Base-by-base conservation (phyloP, 83 land plant species). In the Larix sibirica region DNA sequence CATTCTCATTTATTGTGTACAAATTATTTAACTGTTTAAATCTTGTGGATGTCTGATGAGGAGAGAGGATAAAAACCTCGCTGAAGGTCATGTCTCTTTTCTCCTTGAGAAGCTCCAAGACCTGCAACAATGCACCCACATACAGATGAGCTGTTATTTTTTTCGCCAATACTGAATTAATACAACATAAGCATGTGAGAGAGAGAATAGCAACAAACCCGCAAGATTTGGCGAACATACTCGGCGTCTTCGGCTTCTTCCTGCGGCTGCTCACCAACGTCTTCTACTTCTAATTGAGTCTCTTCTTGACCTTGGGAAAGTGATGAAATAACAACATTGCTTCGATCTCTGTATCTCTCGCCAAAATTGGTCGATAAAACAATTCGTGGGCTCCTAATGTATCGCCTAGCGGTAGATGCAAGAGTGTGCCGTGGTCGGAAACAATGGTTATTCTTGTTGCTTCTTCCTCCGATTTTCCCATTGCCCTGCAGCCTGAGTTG, bases 1-100 rank as follows among this genome's bases (percentile, higher is more conserved):
- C 50, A 47, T 47, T 47, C 50, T 8, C 50, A 40, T 40, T 40
- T 40, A 40, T 40, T 40, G 5, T 40, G 44, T 5, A 40, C 44
- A 40, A 40, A 40, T 5, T 40, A 40, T 40, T 8, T 9, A 47
- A 47, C 9, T 47, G 7, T 47, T 6, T 47, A 47, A 6, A 47
- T 47, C 50, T 8, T 47, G 9, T 47, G 10, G 21, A 10, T 62
- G 33, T 26, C 63, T 23, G 56, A 82, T 61, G 16, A 36, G 78
- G 1, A 83, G 60, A 38, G 38, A 20, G 26, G 36, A 33, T 33
- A 42, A 74, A 33, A 9, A 92, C 98, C 92, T 96, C 98, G 44
- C 84, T 84, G 70, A 92, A 94, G 17, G 88, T 75, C 98, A 96
- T 96, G 81, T 96, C 98, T 80, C 98, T 88, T 82, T 96, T 96